Base-by-base conservation (phyloP, 208 protist species). In the Acanthamoeba castellanii region DNA sequence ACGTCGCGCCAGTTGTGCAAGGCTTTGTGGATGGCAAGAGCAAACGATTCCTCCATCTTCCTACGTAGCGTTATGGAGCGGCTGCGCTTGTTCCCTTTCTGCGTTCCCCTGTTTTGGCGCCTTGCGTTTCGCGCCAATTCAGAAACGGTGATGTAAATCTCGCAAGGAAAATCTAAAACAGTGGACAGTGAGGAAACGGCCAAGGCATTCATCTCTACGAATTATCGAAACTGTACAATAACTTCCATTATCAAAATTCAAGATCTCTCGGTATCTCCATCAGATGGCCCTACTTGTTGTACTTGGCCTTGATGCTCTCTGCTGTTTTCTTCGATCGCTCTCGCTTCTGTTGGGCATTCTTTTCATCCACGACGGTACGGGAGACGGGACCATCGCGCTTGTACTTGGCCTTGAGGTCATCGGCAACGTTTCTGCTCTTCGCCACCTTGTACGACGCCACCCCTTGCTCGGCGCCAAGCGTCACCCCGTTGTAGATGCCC, bases 401-500 rank as follows among this genome's bases (percentile, higher is more conserved):
- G 72, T 81, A 81, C 22, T 81, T 81, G 13, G 30, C 34, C 32
- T 81, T 81, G 0, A 81, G 72, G 25, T 81, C 72, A 27, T 81
- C 72, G 11, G 72, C 72, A 9, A 81, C 72, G 22, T 81, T 45
- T 37, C 72, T 37, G 72, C 72, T 81, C 72, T 81, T 81, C 25
- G 72, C 72, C 9, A 81, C 18, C 72, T 81, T 81, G 32, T 81
- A 81, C 30, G 30, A 47, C 11, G 72, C 18, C 30, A 81, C 72
- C 7, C 72, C 72, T 27, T 81, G 72, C 32, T 20, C 18, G 22
- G 72, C 37, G 6, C 72, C 72, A 5, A 27, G 16, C 34, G 72
- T 81, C 18, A 81, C 72, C 72, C 72, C 72, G 72, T 81, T 81
- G 72, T 50, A 81, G 9, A 81, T 81, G 32, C 72, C 72, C 72